phyloP scores from a whole-genome alignment of 495 filamentous ascomycete species.

The Talaromyces stipitatus region DNA sequence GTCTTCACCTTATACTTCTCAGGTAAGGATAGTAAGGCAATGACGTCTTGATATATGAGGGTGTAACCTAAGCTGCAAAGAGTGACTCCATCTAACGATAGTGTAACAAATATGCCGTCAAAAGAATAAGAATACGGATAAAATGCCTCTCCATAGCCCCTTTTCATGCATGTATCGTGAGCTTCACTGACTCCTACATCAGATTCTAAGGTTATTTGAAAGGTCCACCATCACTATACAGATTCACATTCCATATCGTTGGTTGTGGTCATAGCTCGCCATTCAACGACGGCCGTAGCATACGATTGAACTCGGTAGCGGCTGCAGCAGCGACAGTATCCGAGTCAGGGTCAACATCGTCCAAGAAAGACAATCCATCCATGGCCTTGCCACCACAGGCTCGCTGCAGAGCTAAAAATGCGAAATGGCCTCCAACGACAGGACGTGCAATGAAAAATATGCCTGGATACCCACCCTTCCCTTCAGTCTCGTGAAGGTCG shows the following conservation, averaged over 20 bases:
- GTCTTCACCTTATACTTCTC: too few species aligned
- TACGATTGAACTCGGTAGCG: slow-evolving; percentile 3
- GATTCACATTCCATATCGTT: background rate
- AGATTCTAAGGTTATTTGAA: background rate
- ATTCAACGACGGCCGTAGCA: background rate
- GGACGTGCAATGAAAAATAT: slow-evolving; percentile 73
- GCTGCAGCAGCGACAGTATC: background rate
- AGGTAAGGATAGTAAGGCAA: background rate
- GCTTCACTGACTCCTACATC: background rate
- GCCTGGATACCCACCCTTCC: slow-evolving; percentile 57
- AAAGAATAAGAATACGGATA: background rate
- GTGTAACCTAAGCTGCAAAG: background rate
- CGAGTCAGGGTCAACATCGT: slow-evolving; percentile 25
- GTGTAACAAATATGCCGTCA: background rate
- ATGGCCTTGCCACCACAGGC: slow-evolving; percentile 67
- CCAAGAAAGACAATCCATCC: slow-evolving; percentile 55
- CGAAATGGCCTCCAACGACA: slow-evolving; percentile 83
- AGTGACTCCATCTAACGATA: background rate
- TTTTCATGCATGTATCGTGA: background rate
- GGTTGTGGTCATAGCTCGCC: slow-evolving; percentile 1
- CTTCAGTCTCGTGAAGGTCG: slow-evolving; percentile 78
- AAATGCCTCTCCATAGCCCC: background rate
- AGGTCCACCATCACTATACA: background rate
- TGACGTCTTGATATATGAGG: background rate
- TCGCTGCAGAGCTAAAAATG: slow-evolving; percentile 68